Percentiles rank a stretch among this genome's conserved stretches.
Evolutionary conservation across 2,329 filamentous ascomycete genomes (phyloP).

Genomic region (Penicillium brevicompactum): DNA sequence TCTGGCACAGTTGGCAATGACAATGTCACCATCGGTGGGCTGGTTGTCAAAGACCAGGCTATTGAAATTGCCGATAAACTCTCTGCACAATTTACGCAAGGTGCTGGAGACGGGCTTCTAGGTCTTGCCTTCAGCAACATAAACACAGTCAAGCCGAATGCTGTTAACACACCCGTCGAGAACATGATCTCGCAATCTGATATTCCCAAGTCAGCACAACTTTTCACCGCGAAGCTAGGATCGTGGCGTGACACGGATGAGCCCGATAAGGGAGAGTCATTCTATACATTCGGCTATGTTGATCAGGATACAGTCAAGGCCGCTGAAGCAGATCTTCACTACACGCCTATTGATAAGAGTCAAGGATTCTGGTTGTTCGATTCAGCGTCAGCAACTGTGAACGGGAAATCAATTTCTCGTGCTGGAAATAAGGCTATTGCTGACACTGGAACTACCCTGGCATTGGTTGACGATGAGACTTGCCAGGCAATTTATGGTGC

Average conservation of each 20-base stretch:
- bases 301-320: conserved; percentile 62
- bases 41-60: conserved; percentile 63
- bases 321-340: conserved; percentile 58
- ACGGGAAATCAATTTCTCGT: conserved; percentile 55
- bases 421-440: conserved; percentile 66
- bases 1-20: conserved; percentile 68
- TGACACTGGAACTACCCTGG: conserved; percentile 72
- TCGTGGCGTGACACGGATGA: conserved; percentile 54
- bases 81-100: conserved; percentile 59
- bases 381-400: conserved; percentile 60
- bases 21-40: conserved; percentile 61
- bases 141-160: conserved; percentile 61
- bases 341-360: conserved; percentile 63
- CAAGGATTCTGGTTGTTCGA: conserved; percentile 70
- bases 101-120: conserved; percentile 65
- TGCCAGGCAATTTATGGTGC: conserved; percentile 65
- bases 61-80: conserved; percentile 65
- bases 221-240: conserved; percentile 68
- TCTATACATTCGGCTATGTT: conserved; percentile 75
- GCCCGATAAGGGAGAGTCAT: conserved; percentile 52
- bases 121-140: conserved; percentile 67
- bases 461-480: conserved; percentile 63
- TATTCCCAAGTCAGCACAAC: conserved; percentile 55
- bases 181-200: conserved; percentile 66
- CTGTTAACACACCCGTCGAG: conserved; percentile 65